A percentile compares a stretch with the other conserved stretches of the same genome.
Conservation (phyloP, 1,139 yeast genomes). For the Pichia sp. region DNA sequence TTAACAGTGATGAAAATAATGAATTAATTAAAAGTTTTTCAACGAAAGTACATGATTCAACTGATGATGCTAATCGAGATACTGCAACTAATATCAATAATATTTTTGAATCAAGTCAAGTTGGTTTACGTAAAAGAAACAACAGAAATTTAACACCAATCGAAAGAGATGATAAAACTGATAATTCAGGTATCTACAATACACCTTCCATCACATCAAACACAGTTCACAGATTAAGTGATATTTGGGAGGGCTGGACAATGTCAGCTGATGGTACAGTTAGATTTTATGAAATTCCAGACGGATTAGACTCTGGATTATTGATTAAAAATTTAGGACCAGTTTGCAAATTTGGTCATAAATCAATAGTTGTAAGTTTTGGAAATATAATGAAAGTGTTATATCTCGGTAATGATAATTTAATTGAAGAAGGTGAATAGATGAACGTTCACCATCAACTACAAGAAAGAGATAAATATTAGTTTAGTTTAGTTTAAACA, state of each 20-base stretch:
- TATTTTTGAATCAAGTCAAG: not conserved
- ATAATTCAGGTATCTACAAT: not conserved
- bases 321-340: constrained; percentile 47
- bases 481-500: too few relatives aligned
- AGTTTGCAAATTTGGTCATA: constrained; percentile 64
- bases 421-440: constrained; percentile 33
- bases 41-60: not conserved
- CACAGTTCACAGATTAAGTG: constrained; percentile 21
- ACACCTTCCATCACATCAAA: not conserved
- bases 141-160: not conserved
- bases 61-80: not conserved
- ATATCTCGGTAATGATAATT: constrained; percentile 60
- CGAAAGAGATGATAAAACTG: not conserved
- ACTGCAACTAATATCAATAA: not conserved
- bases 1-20: not conserved
- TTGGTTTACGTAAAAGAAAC: not conserved
- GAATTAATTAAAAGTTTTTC: not conserved
- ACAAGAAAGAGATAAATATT: too few relatives aligned
- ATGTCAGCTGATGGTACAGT: constrained; percentile 60
- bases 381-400: constrained; percentile 67
- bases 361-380: constrained; percentile 66
- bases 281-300: constrained; percentile 56
- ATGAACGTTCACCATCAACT: constrained; percentile 26
- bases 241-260: constrained; percentile 77
- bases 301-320: constrained; percentile 36